Base-by-base conservation (phyloP, 257 asterid genomes). In the Misopates orontium region DNA sequence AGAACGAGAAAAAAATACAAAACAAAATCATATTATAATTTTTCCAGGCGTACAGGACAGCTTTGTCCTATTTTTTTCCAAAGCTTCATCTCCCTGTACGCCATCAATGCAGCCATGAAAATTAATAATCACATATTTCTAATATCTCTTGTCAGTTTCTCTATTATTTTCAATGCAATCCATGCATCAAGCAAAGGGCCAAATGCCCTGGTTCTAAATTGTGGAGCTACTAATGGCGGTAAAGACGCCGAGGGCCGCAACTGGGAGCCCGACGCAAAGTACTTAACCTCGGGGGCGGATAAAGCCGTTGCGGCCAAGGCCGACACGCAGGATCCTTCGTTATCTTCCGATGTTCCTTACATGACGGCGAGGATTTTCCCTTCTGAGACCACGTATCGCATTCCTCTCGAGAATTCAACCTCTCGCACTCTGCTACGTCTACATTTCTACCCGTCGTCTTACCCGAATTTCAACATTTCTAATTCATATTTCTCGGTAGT, bases 361-460 rank as follows among this genome's bases (percentile, higher is more conserved):
- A 86, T 83, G 97, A 79, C 82, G 0, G 85, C 96, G 0, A 70
- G 96, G 50, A 83, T 87, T 18, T 93, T 93, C 84, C 82, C 76
- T 8, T 67, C 92, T 0, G 89, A 90, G 22, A 60, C 87, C 0
- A 56, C 81, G 0, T 93, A 93, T 67, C 57, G 75, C 59, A 75
- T 93, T 24, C 87, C 96, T 4, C 74, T 84, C 40, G 69, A 54
- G 8, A 78, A 82, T 66, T 22, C 83, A 0, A 52, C 90, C 23
- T 31, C 78, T 0, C 84, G 91, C 0, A 79, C 84, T n/a, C 51
- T 90, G 19, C 76, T 93, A 5, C 86, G 97, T 60, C 84, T 90
- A 60, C 84, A 87, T 83, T 93, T 93, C 67, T 87, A 90, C 74
- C 99, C 99, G 0, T 78, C 92, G 0, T 62, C 95, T 7, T 93